A percentile compares a stretch with the other conserved stretches of the same genome.
phyloP scores from a whole-genome alignment of 768 basidiomycete genomes.

The Pisolithus microcarpus region DNA sequence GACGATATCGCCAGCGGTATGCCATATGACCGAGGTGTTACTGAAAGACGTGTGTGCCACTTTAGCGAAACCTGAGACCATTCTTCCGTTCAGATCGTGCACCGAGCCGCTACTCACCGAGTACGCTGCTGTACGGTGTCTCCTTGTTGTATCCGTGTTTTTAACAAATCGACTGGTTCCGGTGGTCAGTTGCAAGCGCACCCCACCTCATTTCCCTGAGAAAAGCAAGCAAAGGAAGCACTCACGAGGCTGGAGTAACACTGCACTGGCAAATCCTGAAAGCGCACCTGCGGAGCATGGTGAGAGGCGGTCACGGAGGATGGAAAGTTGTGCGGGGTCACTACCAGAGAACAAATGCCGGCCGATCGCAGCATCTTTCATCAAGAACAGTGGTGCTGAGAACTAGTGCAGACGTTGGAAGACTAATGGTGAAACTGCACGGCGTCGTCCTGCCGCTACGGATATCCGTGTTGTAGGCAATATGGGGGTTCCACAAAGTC shows the following conservation, averaged over 20 bases:
- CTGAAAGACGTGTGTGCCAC: constrained; percentile 10
- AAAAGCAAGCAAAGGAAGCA: neutral
- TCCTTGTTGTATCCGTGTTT: constrained; percentile 87
- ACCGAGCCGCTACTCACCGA: constrained; percentile 25
- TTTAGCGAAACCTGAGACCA: neutral
- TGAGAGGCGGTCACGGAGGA: neutral
- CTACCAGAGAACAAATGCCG: constrained; percentile 26
- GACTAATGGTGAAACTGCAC: too few relatives aligned
- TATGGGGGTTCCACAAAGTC: too few relatives aligned
- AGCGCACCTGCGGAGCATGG: constrained; percentile 48
- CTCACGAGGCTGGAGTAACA: constrained; percentile 73
- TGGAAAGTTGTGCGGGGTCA: neutral
- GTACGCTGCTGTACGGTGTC: constrained; percentile 38
- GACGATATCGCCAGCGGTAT: constrained; percentile 52
- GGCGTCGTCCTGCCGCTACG: too few relatives aligned
- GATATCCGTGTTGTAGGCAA: too few relatives aligned
- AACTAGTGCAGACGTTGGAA: too few relatives aligned
- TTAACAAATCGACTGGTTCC: constrained; percentile 72
- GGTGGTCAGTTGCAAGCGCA: neutral
- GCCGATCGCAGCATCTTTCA: constrained; percentile 19
- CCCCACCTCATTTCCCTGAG: too few relatives aligned
- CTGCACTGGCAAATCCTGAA: constrained; percentile 70
- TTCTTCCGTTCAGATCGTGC: too few relatives aligned
- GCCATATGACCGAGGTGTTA: constrained; percentile 38
- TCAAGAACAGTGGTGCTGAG: constrained; percentile 2